Evolutionary conservation across 2,329 filamentous ascomycete species (phyloP), one percentile per base, ranked within the genome.

Genomic region (Nigrospora oryzae): DNA sequence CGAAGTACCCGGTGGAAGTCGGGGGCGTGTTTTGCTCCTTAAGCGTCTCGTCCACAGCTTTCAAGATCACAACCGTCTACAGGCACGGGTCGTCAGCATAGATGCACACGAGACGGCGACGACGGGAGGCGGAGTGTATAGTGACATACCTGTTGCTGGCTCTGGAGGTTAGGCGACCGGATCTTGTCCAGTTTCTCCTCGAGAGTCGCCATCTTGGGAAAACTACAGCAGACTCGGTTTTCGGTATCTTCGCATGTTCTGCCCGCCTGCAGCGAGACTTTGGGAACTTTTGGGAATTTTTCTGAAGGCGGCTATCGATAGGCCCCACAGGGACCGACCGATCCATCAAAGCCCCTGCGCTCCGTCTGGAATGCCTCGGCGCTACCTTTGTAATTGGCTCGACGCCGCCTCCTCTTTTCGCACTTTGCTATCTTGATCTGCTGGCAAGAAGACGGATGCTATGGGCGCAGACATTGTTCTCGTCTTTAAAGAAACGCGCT

Each of bases 181-280:
- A 97, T 96, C 79, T 94, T 96, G 71, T 91, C 87, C 64, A 98
- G 81, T 74, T 89, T 94, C 74, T 95, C 91, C 64, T 86, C 82
- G 60, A 97, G 60, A 52, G 73, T 70, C 56, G 69, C 65, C 74
- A 77, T 78, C 48, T 59, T 64, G 58, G 55, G 46, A 49, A 49
- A 36, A 46, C 40, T 34, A 13, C 11, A 30, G 40, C 40, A 46
- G 44, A 46, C 41, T 23, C 37, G 31, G 37, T 4, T 36, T 13
- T 39, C 36, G 15, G 34, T n/a, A 32, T 33, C 35, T 41, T 40
- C 38, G 15, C 14, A 16, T n/a, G 15, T 36, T 36, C 34, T n/a
- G 11, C 34, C 15, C 15, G 5, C 15, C 34, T 36, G 34, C 14
- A 12, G 6, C 14, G 13, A 36, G 13, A 36, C 23, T 53, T 54